phyloP scores from a whole-genome alignment of 176 grass and related monocot species.

The Oryza glumipatula region DNA sequence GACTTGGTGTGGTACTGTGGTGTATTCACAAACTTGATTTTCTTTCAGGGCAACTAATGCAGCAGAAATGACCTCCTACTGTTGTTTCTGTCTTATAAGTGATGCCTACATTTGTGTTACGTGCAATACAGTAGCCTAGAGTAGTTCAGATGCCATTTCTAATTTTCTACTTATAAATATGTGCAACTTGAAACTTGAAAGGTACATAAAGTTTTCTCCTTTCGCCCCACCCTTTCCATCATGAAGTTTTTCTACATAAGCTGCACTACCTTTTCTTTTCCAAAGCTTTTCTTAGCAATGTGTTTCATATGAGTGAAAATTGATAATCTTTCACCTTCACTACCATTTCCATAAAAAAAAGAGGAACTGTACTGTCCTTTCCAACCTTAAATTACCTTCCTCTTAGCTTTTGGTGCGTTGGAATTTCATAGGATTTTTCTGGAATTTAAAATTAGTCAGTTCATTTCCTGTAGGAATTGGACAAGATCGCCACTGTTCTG shows the following conservation, averaged over 20 bases:
- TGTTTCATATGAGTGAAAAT: neutral
- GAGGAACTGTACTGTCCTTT: neutral
- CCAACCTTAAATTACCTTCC: neutral
- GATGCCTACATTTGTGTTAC: neutral
- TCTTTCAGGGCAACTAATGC: conserved; percentile 13
- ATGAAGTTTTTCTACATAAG: neutral
- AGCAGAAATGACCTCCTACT: conserved; percentile 3
- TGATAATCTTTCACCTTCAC: neutral
- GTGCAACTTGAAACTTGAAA: neutral
- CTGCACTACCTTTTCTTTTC: neutral
- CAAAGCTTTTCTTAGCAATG: neutral
- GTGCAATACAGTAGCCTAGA: neutral
- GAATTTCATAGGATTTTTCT: neutral
- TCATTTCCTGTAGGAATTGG: neutral
- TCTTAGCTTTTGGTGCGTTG: too few relatives aligned
- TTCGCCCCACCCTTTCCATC: neutral
- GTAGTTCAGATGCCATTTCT: conserved; percentile 3
- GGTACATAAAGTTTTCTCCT: conserved; percentile 7
- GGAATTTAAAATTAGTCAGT: neutral
- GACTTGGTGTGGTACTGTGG: neutral
- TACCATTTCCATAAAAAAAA: neutral
- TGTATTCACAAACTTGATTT: neutral
- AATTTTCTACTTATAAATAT: neutral
- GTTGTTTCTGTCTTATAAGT: neutral
- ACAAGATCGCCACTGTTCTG: neutral